Evolutionary conservation across 176 grass and related monocot genomes (phyloP), one percentile per base, ranked within the genome.

Genomic region (Carex myosuroides): DNA sequence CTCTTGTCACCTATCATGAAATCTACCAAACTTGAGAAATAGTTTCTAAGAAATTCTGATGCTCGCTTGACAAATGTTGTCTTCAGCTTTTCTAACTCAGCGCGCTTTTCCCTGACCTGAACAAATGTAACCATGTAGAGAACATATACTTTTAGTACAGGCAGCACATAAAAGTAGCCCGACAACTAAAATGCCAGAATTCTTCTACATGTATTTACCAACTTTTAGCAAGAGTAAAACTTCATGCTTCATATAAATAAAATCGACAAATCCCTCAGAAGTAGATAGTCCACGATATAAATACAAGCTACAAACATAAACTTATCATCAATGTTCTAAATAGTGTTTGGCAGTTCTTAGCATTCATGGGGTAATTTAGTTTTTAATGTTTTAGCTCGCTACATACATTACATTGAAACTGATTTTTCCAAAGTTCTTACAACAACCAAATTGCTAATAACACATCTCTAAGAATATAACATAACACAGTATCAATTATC

Each of bases 1-100:
- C 91, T 99, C 86, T 95, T 99, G 79, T 99, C 97, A 85, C 93
- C 95, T 86, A 99, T 95, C 97, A 95, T 99, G 64, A 99, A 99
- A 73, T 99, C 97, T 70, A 99, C 97, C 85, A 99, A 94, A 70
- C 97, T 95, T 86, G 93, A 99, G 88, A 99, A 99, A 66, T 99
- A 99, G 62, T 92, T 92, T 30, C 91, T 93, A 60, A 99, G 91
- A 88, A 99, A 99, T 77, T 99, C 91, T 39, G 97, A 96, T 85
- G 93, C 97, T 74, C 90, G 88, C 72, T 87, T 85, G 90, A 99
- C 93, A 85, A 96, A 99, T 79, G 91, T 99, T 58, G 61, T 88
- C 84, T 96, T 99, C 81, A 99, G 82, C 70, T 94, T 99, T 85
- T 99, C 90, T 80, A 99, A 75, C 79, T 95, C 93, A 8, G 93